Evolutionary conservation across 2,329 filamentous ascomycete genomes (phyloP).

Genomic region (Diaporthe sp.): DNA sequence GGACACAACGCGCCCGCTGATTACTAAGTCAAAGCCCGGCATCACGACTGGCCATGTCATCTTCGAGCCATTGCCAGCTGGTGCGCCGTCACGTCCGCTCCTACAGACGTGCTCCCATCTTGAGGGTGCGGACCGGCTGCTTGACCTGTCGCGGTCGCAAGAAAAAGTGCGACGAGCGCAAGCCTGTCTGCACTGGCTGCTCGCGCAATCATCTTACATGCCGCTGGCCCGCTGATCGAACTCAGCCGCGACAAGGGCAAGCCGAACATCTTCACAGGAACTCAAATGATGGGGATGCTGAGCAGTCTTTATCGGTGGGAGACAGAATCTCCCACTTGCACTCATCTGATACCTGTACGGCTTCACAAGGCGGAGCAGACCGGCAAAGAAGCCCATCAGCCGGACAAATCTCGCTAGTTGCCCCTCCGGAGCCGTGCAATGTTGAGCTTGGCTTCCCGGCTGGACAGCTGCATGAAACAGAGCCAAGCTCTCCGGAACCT

Average conservation of each 20-base stretch:
- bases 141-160: background rate
- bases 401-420: background rate
- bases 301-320: background rate
- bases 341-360: background rate
- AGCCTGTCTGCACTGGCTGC: background rate
- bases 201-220: background rate
- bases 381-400: background rate
- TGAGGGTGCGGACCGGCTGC: background rate
- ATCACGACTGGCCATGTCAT: background rate
- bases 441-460: background rate
- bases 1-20: background rate
- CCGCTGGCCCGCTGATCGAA: background rate
- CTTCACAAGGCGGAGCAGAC: background rate
- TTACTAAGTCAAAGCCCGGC: background rate
- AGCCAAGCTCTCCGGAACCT: background rate
- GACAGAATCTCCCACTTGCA: background rate
- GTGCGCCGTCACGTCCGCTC: no score
- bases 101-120: background rate
- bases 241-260: background rate
- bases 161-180: background rate
- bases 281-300: background rate
- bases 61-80: background rate
- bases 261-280: background rate
- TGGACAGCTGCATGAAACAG: background rate
- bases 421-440: background rate